phyloP scores from a whole-genome alignment of 2,329 filamentous ascomycete species.

The Torrubiella hemipterigena region DNA sequence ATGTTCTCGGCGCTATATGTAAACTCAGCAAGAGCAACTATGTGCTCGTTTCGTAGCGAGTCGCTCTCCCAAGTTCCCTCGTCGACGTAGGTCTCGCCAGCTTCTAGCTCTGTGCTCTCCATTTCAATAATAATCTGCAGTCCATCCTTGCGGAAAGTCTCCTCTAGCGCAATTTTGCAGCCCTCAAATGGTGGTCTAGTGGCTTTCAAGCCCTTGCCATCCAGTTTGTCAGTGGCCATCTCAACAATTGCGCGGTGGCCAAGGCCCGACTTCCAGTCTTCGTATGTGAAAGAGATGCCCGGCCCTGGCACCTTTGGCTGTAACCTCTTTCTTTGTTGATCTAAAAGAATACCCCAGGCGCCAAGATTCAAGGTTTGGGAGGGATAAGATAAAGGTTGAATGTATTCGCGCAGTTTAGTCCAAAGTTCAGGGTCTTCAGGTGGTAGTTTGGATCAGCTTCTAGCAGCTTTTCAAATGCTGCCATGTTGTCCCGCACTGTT shows the following conservation, averaged over 20 bases:
- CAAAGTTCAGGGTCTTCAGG: background rate
- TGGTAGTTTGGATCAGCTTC: background rate
- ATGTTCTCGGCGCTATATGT: background rate
- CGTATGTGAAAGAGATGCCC: background rate
- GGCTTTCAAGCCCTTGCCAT: background rate
- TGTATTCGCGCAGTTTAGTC: background rate
- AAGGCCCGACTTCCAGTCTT: background rate
- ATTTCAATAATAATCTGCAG: background rate
- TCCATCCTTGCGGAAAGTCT: background rate
- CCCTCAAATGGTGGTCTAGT: background rate
- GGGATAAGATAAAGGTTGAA: too few relatives aligned
- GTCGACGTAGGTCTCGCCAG: background rate
- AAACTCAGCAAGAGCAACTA: background rate
- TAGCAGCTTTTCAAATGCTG: background rate
- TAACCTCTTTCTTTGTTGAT: background rate
- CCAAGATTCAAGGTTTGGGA: too few relatives aligned
- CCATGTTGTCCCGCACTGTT: background rate
- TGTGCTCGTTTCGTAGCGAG: background rate
- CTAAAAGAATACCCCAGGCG: background rate
- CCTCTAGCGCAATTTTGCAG: background rate
- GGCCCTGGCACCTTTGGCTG: background rate
- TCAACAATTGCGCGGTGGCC: background rate
- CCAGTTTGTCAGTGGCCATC: background rate
- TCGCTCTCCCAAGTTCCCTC: background rate
- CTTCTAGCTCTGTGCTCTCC: background rate